phyloP scores from a whole-genome alignment of 371 early-diverging fungal species.

The Syncephalis fuscata region DNA sequence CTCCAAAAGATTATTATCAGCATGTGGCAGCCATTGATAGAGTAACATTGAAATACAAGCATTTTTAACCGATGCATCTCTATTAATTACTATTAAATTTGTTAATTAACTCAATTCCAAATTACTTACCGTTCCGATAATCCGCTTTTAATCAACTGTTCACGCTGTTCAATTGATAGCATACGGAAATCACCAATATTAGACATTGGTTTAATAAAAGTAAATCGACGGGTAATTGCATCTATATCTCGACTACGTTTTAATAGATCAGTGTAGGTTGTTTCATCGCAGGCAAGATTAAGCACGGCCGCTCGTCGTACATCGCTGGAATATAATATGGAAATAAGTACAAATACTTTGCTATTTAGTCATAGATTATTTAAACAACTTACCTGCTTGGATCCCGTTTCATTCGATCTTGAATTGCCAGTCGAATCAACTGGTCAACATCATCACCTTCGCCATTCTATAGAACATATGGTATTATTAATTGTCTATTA shows the following conservation, averaged over 20 bases:
- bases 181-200: constrained; percentile 46
- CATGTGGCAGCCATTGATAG: constrained; percentile 58
- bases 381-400: constrained; percentile 41
- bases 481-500: too few relatives aligned
- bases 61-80: constrained; percentile 51
- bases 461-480: constrained; percentile 26
- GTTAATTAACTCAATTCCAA: neutral
- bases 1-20: constrained; percentile 55
- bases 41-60: constrained; percentile 56
- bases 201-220: constrained; percentile 47
- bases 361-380: too few relatives aligned
- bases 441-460: constrained; percentile 33
- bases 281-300: constrained; percentile 41
- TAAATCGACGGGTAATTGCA: constrained; percentile 37
- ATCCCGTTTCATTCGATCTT: constrained; percentile 50
- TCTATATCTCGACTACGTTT: constrained; percentile 64
- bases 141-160: constrained; percentile 51
- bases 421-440: neutral
- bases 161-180: constrained; percentile 48
- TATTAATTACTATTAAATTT: constrained; percentile 9
- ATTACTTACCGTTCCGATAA: constrained; percentile 38
- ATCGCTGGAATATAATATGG: constrained; percentile 15
- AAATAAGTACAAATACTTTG: too few relatives aligned
- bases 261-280: constrained; percentile 46
- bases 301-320: constrained; percentile 69